These are phyloP conservation scores for Penicillium fuscoglaucum DNA, from an alignment of 2,329 filamentous ascomycete species.

Conservation along the genomic window DNA sequence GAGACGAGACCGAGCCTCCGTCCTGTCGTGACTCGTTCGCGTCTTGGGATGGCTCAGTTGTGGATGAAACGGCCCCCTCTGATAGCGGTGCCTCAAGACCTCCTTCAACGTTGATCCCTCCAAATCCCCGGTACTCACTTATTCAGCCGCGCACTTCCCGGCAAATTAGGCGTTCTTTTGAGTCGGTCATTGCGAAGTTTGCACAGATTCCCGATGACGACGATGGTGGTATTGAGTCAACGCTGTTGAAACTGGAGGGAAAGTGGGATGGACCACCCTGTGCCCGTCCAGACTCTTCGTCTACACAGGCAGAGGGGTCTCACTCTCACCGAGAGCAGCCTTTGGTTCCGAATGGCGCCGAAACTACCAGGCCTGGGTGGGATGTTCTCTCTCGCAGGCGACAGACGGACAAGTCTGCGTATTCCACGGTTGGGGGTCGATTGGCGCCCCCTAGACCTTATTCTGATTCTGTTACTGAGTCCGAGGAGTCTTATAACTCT, in stretches of 20 bases:
- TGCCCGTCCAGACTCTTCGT: slow-evolving; percentile 10
- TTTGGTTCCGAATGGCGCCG: background rate
- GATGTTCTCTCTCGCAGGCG: slow-evolving; percentile 24
- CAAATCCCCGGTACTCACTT: slow-evolving; percentile 43
- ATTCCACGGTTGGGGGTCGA: slow-evolving; percentile 30
- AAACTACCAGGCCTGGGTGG: slow-evolving; percentile 14
- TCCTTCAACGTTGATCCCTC: slow-evolving; percentile 30
- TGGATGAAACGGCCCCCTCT: slow-evolving; percentile 21
- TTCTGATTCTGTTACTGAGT: slow-evolving; percentile 55
- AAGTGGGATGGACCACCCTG: slow-evolving; percentile 60
- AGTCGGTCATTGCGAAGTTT: slow-evolving; percentile 82
- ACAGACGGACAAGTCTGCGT: slow-evolving; percentile 28
- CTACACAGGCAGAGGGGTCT: slow-evolving; percentile 4
- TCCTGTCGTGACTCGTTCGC: slow-evolving; percentile 38
- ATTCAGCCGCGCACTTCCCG: slow-evolving; percentile 57
- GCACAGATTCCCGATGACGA: slow-evolving; percentile 86
- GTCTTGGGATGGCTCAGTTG: slow-evolving; percentile 36
- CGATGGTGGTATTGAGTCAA: slow-evolving; percentile 89
- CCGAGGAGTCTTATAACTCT: slow-evolving; percentile 73
- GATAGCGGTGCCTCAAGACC: slow-evolving; percentile 24
- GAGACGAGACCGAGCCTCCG: slow-evolving; percentile 59
- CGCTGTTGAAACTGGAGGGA: slow-evolving; percentile 86
- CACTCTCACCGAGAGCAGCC: slow-evolving; percentile 1
- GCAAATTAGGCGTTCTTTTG: slow-evolving; percentile 69
- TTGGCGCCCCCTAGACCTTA: slow-evolving; percentile 38